Base-by-base conservation (phyloP, 106 monocot genomes). In the Apostasia ramifera region DNA sequence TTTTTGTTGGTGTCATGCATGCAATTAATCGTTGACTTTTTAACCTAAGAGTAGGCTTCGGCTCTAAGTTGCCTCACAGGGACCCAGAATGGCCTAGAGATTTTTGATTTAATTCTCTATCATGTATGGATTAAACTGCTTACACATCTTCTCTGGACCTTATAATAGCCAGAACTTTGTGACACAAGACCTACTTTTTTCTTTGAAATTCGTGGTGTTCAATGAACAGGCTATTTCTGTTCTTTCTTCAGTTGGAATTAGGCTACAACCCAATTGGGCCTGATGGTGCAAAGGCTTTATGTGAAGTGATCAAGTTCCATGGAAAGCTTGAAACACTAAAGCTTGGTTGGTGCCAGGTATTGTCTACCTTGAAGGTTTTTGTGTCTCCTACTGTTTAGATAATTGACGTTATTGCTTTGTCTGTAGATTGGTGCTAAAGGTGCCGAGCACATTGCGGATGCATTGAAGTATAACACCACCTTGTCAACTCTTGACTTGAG, bases 301-400 rank as follows among this genome's bases (percentile, higher is more conserved):
- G 82, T 68, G 90, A 99, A 57, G 74, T 93, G 57, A 78, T 99
- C 42, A 99, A 99, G 77, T 99, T 99, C 75, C 87, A 99, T 67
- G 87, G 98, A 45, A 99, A 93, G 71, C 70, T 99, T 55, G 87
- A 88, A 82, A 99, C 88, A 3, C 76, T 99, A 3, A 99, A 99
- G 67, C 93, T 99, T 73, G 90, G 90, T 47, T 99, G 98, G 98
- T 99, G 98, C 63, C 90, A 90, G 93, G 98, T 99, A 75, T 67
- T 67, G 9, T 42, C 39, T 61, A 42, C n/a, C 26, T 68, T 52
- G 41, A 44, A 73, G 41, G 12, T 11, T 37, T 7, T 5, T 38
- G 6, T 15, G 54, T 5, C 15, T 43, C n/a, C 2, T 70, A 13
- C 51, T 48, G 2, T 65, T 5, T 62, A 52, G 1, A 37, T n/a